Conservation (phyloP, 2,329 filamentous ascomycete species). For the Pezizomycotina sp. region DNA sequence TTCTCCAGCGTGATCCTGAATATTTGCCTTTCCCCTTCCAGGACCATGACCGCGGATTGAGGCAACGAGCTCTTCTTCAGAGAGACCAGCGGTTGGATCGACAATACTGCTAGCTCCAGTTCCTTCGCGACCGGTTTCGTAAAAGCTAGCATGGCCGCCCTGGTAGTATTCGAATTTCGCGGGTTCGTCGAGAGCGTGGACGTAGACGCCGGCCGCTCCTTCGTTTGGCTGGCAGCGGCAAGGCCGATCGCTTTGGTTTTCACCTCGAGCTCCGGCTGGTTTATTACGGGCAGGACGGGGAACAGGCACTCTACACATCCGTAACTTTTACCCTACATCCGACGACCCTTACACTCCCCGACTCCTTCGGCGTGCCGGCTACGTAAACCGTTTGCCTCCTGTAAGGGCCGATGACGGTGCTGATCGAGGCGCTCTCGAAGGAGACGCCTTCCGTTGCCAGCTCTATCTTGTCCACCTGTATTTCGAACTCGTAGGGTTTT, state of each 20-base stretch:
- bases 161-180: slow-evolving; percentile 8
- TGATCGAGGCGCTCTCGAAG: slow-evolving; percentile 50
- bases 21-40: slow-evolving; percentile 68
- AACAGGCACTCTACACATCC: slow-evolving; percentile 73
- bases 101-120: slow-evolving; percentile 57
- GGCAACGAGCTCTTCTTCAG: slow-evolving; percentile 62
- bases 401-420: slow-evolving; percentile 59
- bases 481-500: slow-evolving; percentile 90
- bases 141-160: too few relatives aligned
- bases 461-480: slow-evolving; percentile 69
- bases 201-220: slow-evolving; percentile 26
- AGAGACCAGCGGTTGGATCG: slow-evolving; percentile 57
- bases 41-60: slow-evolving; percentile 75
- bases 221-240: slow-evolving; percentile 35
- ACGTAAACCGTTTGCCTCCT: slow-evolving; percentile 54
- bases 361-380: slow-evolving; percentile 47
- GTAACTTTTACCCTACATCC: slow-evolving; percentile 66
- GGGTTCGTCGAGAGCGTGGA: slow-evolving; percentile 22
- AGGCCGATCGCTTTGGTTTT: slow-evolving; percentile 67
- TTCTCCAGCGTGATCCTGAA: slow-evolving; percentile 61
- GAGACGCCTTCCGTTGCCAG: slow-evolving; percentile 57
- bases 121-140: slow-evolving; percentile 32
- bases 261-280: slow-evolving; percentile 41
- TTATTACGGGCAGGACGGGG: slow-evolving; percentile 50
- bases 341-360: slow-evolving; percentile 55